Percentiles rank a stretch among this genome's conserved stretches.
These are phyloP conservation scores for Pinus tabuliformis DNA, from an alignment of 75 land plant species.

Conservation along the genomic window DNA sequence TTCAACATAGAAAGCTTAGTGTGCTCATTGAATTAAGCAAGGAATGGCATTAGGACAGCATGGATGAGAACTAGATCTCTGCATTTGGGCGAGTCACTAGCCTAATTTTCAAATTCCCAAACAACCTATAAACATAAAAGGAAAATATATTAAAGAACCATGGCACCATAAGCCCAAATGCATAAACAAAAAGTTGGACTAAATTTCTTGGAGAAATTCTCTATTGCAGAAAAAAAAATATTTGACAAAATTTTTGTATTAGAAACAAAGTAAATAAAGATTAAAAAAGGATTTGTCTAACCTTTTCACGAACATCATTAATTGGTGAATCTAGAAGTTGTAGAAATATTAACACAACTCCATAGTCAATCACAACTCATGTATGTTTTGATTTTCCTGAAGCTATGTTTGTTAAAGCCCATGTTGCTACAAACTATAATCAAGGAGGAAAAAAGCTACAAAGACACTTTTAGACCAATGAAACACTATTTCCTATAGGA, in stretches of 20 bases:
- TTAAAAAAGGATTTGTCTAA: slow-evolving; percentile 4
- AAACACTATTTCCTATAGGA: too few species aligned
- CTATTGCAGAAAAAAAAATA: too few species aligned
- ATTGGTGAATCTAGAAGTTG: slow-evolving; percentile 52
- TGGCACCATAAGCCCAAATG: background rate
- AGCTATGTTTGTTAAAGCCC: slow-evolving; percentile 84
- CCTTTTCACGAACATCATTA: slow-evolving; percentile 85
- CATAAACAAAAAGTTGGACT: too few species aligned
- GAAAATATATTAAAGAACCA: background rate
- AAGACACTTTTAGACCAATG: too few species aligned
- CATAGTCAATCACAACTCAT: slow-evolving; percentile 65
- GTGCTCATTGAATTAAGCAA: slow-evolving; percentile 68
- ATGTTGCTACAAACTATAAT: slow-evolving; percentile 77
- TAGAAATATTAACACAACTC: slow-evolving; percentile 57
- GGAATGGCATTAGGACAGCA: slow-evolving; percentile 74
- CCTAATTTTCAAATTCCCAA: slow-evolving; percentile 86
- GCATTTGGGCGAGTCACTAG: slow-evolving; percentile 80
- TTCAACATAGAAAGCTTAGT: slow-evolving; percentile 84
- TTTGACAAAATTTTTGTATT: too few species aligned
- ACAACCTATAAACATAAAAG: slow-evolving; percentile 24
- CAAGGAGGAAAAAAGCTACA: background rate
- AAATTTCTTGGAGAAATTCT: too few species aligned
- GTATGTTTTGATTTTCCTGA: slow-evolving; percentile 83
- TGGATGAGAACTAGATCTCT: slow-evolving; percentile 66
- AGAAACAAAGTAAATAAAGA: background rate